Evolutionary conservation across 176 grass and related monocot species (phyloP), one percentile per base, ranked within the genome.

Genomic region (Musa itinerans): DNA sequence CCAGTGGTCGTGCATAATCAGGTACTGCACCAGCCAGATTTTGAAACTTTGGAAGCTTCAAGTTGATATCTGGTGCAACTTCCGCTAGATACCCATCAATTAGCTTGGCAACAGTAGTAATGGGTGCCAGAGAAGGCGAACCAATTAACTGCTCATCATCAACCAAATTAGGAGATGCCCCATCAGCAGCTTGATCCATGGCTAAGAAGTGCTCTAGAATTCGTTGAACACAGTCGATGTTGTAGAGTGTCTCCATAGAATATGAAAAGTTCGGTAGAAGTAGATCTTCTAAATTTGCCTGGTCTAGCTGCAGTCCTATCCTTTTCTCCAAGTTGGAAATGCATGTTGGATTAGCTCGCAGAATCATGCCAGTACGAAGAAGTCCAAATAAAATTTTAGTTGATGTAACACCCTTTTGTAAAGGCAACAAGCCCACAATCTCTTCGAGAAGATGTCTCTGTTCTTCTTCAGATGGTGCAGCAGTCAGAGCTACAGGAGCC

Each of bases 11-110:
- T 9, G 72, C 52, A 74, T 74, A 74, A 56, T 74, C 72, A 57
- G 72, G 72, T 9, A 74, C 54, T 2, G 53, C 51, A 20, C 21
- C 53, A 43, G 72, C 72, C 53, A 74, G 16, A 16, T 54, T 29
- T 27, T 56, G 72, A 11, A 74, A 74, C 72, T 74, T 74, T 3
- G 72, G 72, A 55, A 74, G 72, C 53, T 74, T 74, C 53, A 74
- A 34, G 52, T 74, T 74, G 72, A 74, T 12, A 34, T 74, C 72
- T 2, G 72, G 13, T n/a, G 72, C 72, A 8, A 74, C 72, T 50
- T 74, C 72, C 0, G 72, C 72, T 29, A 74, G 8, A 57, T 53
- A 74, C 16, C 72, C 72, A 74, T 74, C 72, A 16, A 74, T 58
- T 34, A 74, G 52, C 72, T 74, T 74, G 22, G 72, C 51, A 57